These are phyloP conservation scores for Ophiobolus disseminans DNA, from an alignment of 2,329 filamentous ascomycete species.

Conservation along the genomic window DNA sequence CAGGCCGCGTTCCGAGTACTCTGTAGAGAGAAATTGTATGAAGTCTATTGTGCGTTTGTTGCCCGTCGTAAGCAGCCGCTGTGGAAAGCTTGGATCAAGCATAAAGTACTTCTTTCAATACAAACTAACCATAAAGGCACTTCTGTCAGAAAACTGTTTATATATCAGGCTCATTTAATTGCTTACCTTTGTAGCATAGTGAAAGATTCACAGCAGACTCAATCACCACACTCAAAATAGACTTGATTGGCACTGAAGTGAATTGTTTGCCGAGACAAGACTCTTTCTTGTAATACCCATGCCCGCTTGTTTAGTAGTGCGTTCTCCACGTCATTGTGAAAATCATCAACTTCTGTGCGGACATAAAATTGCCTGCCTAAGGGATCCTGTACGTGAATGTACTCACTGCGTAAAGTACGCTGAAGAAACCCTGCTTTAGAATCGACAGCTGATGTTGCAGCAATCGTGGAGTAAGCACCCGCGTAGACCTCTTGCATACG, in stretches of 20 bases:
- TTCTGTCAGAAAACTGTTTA: neutral
- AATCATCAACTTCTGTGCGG: constrained; percentile 20
- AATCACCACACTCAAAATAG: constrained; percentile 27
- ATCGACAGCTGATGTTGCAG: constrained; percentile 16
- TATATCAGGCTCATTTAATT: constrained; percentile 5
- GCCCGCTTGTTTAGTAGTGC: constrained; percentile 25
- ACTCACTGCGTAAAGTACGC: constrained; percentile 7
- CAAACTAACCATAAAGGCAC: too few species aligned
- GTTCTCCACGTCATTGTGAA: constrained; percentile 11
- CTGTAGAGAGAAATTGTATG: constrained; percentile 12
- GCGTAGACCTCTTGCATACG: constrained; percentile 10
- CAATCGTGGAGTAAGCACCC: constrained; percentile 7
- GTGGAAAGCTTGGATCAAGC: neutral
- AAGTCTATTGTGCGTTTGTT: neutral
- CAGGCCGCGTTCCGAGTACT: constrained; percentile 12
- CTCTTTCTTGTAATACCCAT: constrained; percentile 30
- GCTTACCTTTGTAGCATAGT: constrained; percentile 22
- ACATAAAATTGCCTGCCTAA: constrained; percentile 16
- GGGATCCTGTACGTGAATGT: constrained; percentile 11
- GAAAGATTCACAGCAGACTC: constrained; percentile 25
- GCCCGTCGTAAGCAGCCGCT: neutral
- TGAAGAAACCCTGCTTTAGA: constrained; percentile 24
- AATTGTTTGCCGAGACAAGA: constrained; percentile 23
- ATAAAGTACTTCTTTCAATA: too few species aligned
- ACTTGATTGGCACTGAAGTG: constrained; percentile 25